These are phyloP conservation scores for Nelumbo lutea DNA, from an alignment of 164 flowering plant genomes.

Conservation along the genomic window DNA sequence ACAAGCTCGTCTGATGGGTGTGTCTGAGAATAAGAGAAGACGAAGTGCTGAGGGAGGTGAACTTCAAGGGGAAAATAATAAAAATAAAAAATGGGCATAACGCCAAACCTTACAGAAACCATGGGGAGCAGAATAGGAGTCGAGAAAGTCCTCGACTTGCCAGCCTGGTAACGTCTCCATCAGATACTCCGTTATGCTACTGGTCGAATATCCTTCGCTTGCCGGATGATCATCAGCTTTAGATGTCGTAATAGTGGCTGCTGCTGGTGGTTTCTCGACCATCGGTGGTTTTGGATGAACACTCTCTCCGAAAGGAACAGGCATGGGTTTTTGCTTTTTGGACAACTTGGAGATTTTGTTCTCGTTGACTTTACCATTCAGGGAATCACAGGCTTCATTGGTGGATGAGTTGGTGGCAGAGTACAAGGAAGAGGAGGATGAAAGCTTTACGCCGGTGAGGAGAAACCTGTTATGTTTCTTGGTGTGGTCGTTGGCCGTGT, in stretches of 20 bases:
- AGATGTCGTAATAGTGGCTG: no score
- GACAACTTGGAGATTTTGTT: neutral
- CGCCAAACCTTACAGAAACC: slow-evolving; percentile 65
- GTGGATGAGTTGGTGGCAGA: slow-evolving; percentile 10
- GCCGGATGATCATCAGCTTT: neutral
- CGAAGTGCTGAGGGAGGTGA: neutral
- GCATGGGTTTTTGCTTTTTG: slow-evolving; percentile 15
- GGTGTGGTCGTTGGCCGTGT: slow-evolving; percentile 65
- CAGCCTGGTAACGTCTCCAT: slow-evolving; percentile 85
- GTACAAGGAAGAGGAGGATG: slow-evolving; percentile 26
- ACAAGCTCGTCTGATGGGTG: no score
- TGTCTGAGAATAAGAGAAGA: no score
- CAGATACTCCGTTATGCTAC: slow-evolving; percentile 83
- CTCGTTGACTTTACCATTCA: neutral
- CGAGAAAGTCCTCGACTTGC: slow-evolving; percentile 85
- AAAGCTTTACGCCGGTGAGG: slow-evolving; percentile 78
- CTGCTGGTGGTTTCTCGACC: no score
- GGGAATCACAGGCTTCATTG: neutral
- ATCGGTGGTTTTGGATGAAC: no score
- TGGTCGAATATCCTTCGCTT: slow-evolving; percentile 28
- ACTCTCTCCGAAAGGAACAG: neutral
- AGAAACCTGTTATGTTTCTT: slow-evolving; percentile 72
- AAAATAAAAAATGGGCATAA: neutral
- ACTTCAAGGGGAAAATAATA: neutral
- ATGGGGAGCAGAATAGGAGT: slow-evolving; percentile 24